Conservation (phyloP, 164 flowering plant species). For the Dillenia turbinata region DNA sequence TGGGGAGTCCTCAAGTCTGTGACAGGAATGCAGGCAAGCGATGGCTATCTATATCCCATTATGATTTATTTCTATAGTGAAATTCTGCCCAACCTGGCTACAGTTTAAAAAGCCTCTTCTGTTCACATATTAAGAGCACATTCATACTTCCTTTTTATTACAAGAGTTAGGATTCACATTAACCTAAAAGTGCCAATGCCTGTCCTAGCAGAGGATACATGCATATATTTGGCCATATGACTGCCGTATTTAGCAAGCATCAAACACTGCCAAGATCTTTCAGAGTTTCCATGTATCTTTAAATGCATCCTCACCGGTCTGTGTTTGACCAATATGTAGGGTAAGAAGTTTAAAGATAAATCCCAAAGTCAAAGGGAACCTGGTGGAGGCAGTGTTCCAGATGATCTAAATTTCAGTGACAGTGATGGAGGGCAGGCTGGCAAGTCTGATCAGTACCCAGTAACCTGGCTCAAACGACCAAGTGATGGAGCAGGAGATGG, state of each 20-base stretch:
- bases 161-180: no score
- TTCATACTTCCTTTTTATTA: no score
- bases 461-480: conserved; percentile 63
- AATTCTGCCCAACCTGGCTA: no score
- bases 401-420: conserved; percentile 78
- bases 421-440: conserved; percentile 70
- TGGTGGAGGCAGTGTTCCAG: conserved; percentile 44
- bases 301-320: not conserved
- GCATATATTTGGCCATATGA: no score
- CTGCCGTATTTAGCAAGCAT: no score
- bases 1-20: conserved; percentile 99
- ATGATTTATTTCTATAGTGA: not conserved
- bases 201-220: no score
- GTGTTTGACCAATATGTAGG: conserved; percentile 36
- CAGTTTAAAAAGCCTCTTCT: no score
- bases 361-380: conserved; percentile 57
- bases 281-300: no score
- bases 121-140: no score
- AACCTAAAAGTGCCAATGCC: no score
- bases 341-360: conserved; percentile 95
- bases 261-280: no score
- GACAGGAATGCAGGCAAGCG: conserved; percentile 95
- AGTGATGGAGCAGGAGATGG: conserved; percentile 97
- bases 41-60: not conserved
- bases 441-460: conserved; percentile 58